Evolutionary conservation across 331 rosid genomes (phyloP).

Genomic region (Rosa hybrid): DNA sequence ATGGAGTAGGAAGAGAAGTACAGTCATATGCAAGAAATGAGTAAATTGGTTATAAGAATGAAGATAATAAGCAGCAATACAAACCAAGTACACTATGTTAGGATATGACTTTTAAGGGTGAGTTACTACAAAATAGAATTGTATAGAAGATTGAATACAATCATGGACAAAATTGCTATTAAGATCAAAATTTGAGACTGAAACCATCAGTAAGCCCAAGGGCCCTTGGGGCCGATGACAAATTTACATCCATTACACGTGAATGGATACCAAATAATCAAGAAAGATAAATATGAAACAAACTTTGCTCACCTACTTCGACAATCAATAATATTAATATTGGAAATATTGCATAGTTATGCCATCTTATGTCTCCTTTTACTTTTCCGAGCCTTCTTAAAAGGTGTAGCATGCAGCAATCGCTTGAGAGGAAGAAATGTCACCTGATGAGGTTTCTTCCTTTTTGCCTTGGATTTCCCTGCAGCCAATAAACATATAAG

Average conservation of each 20-base stretch:
- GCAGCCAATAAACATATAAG: conserved; percentile 23
- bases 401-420: conserved; percentile 36
- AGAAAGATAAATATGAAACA: background rate
- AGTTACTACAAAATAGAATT: background rate
- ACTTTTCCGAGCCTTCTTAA: conserved; percentile 55
- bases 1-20: background rate
- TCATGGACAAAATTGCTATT: background rate
- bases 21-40: background rate
- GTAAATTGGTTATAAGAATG: background rate
- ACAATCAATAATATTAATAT: background rate
- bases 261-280: background rate
- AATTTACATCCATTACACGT: background rate
- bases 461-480: conserved; percentile 52
- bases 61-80: background rate
- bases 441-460: conserved; percentile 35
- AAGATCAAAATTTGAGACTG: background rate
- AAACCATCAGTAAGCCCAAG: background rate
- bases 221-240: background rate
- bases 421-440: conserved; percentile 49
- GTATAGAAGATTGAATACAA: background rate
- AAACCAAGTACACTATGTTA: background rate
- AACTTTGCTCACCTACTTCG: background rate
- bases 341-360: conserved; percentile 10
- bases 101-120: background rate
- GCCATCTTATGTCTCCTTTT: conserved; percentile 36